Conservation (phyloP, 331 rosid genomes). For the Quercus phellos region DNA sequence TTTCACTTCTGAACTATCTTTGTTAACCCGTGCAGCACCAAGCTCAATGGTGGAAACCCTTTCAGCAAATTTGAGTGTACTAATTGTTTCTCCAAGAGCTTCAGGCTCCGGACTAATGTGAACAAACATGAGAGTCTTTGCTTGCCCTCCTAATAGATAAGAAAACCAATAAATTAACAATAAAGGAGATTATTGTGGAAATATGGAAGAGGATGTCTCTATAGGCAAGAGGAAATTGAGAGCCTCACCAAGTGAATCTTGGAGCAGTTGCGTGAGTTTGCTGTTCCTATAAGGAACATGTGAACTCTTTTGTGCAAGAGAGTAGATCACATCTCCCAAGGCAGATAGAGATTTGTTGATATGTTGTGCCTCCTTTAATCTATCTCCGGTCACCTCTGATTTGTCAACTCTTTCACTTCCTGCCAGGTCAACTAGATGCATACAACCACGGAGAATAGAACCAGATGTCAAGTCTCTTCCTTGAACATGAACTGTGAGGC, state of each 20-base stretch:
- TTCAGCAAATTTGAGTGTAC: slow-evolving; percentile 95
- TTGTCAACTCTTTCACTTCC: slow-evolving; percentile 98
- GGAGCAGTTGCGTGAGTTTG: slow-evolving; percentile 93
- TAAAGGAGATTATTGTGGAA: not conserved
- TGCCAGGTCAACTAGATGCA: slow-evolving; percentile 94
- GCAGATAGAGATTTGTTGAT: slow-evolving; percentile 96
- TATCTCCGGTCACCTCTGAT: slow-evolving; percentile 84
- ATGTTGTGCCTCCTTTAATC: slow-evolving; percentile 94
- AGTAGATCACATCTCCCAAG: slow-evolving; percentile 84
- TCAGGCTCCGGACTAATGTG: slow-evolving; percentile 87
- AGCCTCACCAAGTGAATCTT: slow-evolving; percentile 79
- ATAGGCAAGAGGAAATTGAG: not conserved
- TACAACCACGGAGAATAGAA: slow-evolving; percentile 54
- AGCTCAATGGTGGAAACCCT: slow-evolving; percentile 86
- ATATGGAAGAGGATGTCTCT: not conserved
- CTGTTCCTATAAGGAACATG: slow-evolving; percentile 95
- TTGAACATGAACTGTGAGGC: slow-evolving; percentile 86
- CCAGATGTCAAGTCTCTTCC: slow-evolving; percentile 75
- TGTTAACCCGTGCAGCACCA: slow-evolving; percentile 78
- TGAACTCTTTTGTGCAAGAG: slow-evolving; percentile 74
- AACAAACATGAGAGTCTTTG: slow-evolving; percentile 94
- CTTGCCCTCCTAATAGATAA: slow-evolving; percentile 67
- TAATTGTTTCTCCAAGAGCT: slow-evolving; percentile 77
- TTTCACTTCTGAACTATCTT: slow-evolving; percentile 59
- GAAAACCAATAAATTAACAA: not conserved